Conservation (phyloP, 176 grass and related monocot species). For the Triticum aestivum region DNA sequence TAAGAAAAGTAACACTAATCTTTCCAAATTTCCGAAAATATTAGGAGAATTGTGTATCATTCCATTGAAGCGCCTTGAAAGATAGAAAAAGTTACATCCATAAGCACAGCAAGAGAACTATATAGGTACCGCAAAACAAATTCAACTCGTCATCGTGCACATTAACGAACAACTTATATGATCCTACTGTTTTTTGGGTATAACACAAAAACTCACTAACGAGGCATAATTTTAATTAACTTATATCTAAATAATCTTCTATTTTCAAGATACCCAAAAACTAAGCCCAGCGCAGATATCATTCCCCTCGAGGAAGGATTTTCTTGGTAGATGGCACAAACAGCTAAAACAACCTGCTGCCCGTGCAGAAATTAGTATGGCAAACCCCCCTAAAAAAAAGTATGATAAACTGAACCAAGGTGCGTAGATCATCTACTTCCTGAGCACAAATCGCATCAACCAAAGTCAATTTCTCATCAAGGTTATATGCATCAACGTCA, state of each 20-base stretch:
- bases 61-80: not conserved
- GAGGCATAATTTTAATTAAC: not conserved
- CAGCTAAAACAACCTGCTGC: not conserved
- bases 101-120: not conserved
- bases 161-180: not conserved
- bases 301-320: not conserved
- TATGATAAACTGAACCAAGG: not conserved
- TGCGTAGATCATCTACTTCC: not conserved
- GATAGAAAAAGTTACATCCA: not conserved
- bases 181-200: not conserved
- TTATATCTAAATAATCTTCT: not conserved
- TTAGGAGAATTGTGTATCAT: slow-evolving; percentile 6
- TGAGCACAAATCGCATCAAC: not conserved
- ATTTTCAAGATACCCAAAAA: not conserved
- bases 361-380: not conserved
- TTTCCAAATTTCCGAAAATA: not conserved
- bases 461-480: not conserved
- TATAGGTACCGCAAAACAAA: not conserved
- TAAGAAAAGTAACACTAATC: no score
- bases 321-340: not conserved
- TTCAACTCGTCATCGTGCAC: not conserved
- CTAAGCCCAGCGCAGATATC: not conserved
- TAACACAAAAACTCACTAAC: not conserved
- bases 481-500: not conserved
- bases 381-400: no score